Evolutionary conservation across 371 early-diverging fungal genomes (phyloP), one percentile per base, ranked within the genome.

Genomic region (Zychaea mexicana): DNA sequence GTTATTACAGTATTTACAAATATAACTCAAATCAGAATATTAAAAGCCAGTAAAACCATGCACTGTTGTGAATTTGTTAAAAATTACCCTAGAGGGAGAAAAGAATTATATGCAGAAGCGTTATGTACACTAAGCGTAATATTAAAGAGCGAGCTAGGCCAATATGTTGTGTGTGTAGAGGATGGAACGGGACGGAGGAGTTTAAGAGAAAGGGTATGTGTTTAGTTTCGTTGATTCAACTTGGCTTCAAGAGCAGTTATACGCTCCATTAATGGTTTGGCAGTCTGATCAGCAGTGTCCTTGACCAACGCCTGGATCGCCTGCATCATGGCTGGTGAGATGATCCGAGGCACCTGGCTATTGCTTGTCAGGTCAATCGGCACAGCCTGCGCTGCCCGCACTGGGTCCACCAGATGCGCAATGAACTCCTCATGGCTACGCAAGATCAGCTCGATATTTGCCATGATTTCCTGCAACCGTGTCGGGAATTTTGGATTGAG

Each of bases 341-440:
- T 21, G 15, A 22, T 26, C 3, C n/a, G 36, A 17, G 49, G 49
- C 9, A 49, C 24, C 24, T 49, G 49, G 7, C 32, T 36, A 22
- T 28, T n/a, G 2, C 15, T 8, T 57, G 24, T 33, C 28, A 62
- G 27, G 17, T 28, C 42, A 19, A 47, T 27, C 3, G 27, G 24
- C 9, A n/a, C 31, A 54, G 32, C 42, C 36, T 36, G n/a, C 2
- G 57, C 39, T 19, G 62, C 67, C 3, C 57, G 47, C 9, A 66
- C 15, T n/a, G 67, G 67, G 57, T 66, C 62, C 36, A 66, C 67
- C 15, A 66, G 27, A 28, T 39, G 60, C 22, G 67, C 47, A 24
- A 66, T 46, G 27, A 66, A 56, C 4, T 39, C 31, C 38, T 66
- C 67, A 52, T 66, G 67, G 19, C 45, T 61, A 32, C 33, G 39